Evolutionary conservation across 1,139 yeast species (phyloP).

Genomic region (Hemisphaericaspora xylofermentans): DNA sequence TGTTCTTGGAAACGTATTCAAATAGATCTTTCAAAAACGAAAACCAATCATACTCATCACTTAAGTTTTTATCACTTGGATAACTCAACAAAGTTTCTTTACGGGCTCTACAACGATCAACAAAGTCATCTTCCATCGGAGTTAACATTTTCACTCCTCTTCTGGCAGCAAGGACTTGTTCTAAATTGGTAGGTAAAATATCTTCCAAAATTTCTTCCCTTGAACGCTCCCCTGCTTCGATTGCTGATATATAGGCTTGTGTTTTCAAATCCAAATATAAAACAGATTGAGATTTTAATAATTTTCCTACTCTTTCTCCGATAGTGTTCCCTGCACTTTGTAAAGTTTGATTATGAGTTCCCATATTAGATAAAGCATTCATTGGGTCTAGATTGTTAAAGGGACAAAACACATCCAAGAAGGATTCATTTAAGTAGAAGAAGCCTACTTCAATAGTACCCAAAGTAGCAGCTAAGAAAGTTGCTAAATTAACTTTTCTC

Average conservation of each 20-base stretch:
- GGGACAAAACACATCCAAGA: constrained; percentile 81
- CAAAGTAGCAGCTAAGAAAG: constrained; percentile 79
- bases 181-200: constrained; percentile 69
- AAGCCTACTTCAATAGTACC: constrained; percentile 88
- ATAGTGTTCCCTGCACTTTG: constrained; percentile 37
- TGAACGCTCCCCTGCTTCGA: constrained; percentile 70
- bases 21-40: constrained; percentile 58
- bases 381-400: constrained; percentile 46
- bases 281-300: constrained; percentile 77
- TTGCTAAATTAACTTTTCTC: constrained; percentile 82
- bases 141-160: constrained; percentile 39
- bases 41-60: constrained; percentile 36
- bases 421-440: constrained; percentile 78
- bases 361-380: constrained; percentile 41
- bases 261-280: constrained; percentile 85
- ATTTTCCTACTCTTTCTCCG: constrained; percentile 50
- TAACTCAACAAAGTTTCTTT: constrained; percentile 58
- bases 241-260: constrained; percentile 88
- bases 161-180: constrained; percentile 33
- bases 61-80: constrained; percentile 37
- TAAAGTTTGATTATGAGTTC: constrained; percentile 31
- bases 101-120: constrained; percentile 67
- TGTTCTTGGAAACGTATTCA: constrained; percentile 75
- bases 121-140: constrained; percentile 71
- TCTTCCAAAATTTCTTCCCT: constrained; percentile 71